Base-by-base conservation (phyloP, 257 asterid species). In the Verbascum thapsus region DNA sequence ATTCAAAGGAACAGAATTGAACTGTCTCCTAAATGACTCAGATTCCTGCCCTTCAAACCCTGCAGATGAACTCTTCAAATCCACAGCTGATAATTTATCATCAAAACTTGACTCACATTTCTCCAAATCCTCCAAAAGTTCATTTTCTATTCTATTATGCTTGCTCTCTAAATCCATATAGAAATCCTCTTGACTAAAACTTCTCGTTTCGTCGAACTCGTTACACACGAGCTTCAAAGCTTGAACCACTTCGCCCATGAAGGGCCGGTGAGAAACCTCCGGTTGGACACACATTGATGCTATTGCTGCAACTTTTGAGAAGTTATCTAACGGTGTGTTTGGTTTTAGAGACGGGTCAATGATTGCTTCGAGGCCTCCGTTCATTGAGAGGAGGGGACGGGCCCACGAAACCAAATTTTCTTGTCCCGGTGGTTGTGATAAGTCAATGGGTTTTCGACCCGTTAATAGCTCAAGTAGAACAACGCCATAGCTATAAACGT, bases 261-360 rank as follows among this genome's bases (percentile, higher is more conserved):
- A 92, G 4, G 99, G 99, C 11, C 99, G 90, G 44, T 89, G 95
- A 26, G 99, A 85, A 1, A 85, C 97, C 65, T 92, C 99, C 0
- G 99, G 96, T 62, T 92, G 99, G 35, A 92, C 99, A 41, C 97
- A 87, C 99, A 92, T 89, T 12, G 99, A 85, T 48, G 99, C 97
- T 7, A 92, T 87, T 49, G 99, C 99, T 2, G 91, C 87, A 45
- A 89, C 90, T 72, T 79, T 83, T 41, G 86, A 76, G 19, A 79
- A 58, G 63, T 66, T 81, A 7, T 92, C 97, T 40, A 78, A 67
- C 23, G 89, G 55, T 11, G 73, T 59, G 23, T 49, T 19, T 32
- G 80, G 17, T 32, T 40, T 72, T 42, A 92, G 37, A 34, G 71
- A 47, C 12, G 91, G 87, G 55, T 92, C 97, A 0, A 83, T 55